A percentile compares a stretch with the other conserved stretches of the same genome.
These are phyloP conservation scores for Exophiala phaeomuriformis DNA, from an alignment of 2,329 filamentous ascomycete genomes.

Conservation along the genomic window DNA sequence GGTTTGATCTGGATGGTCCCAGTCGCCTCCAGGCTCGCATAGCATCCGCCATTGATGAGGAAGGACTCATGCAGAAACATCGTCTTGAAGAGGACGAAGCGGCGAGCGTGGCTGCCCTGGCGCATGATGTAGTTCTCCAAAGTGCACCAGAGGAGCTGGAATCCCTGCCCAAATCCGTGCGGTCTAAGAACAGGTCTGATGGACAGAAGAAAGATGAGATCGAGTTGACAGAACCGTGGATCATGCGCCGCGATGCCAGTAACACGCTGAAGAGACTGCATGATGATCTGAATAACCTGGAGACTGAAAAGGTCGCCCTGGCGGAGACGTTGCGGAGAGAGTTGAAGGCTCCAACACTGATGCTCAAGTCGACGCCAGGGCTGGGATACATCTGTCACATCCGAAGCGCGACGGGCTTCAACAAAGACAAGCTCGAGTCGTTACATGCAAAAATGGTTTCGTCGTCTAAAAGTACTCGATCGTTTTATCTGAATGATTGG, in stretches of 20 bases:
- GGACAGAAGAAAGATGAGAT: slow-evolving; percentile 33
- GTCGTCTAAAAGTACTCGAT: slow-evolving; percentile 73
- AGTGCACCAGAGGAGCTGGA: slow-evolving; percentile 57
- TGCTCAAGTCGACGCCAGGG: slow-evolving; percentile 76
- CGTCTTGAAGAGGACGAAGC: slow-evolving; percentile 66
- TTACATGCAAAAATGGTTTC: slow-evolving; percentile 53
- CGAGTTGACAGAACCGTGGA: slow-evolving; percentile 49
- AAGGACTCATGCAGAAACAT: slow-evolving; percentile 75
- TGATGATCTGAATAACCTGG: slow-evolving; percentile 53
- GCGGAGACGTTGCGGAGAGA: slow-evolving; percentile 54
- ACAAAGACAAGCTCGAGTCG: slow-evolving; percentile 45
- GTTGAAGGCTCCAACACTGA: slow-evolving; percentile 58
- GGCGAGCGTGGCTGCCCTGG: slow-evolving; percentile 62
- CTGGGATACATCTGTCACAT: slow-evolving; percentile 88
- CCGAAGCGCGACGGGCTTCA: slow-evolving; percentile 52
- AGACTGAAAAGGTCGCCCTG: slow-evolving; percentile 54
- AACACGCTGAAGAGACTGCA: slow-evolving; percentile 60
- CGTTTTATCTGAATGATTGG: slow-evolving; percentile 81
- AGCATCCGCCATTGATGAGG: slow-evolving; percentile 77
- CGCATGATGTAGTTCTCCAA: slow-evolving; percentile 60
- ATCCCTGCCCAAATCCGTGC: slow-evolving; percentile 48
- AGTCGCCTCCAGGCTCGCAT: slow-evolving; percentile 64
- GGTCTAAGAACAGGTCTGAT: slow-evolving; percentile 28
- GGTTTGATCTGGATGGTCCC: slow-evolving; percentile 62
- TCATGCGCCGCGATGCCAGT: slow-evolving; percentile 62